Base-by-base conservation (phyloP, 2,329 filamentous ascomycete genomes). In the Fusarium continuum region DNA sequence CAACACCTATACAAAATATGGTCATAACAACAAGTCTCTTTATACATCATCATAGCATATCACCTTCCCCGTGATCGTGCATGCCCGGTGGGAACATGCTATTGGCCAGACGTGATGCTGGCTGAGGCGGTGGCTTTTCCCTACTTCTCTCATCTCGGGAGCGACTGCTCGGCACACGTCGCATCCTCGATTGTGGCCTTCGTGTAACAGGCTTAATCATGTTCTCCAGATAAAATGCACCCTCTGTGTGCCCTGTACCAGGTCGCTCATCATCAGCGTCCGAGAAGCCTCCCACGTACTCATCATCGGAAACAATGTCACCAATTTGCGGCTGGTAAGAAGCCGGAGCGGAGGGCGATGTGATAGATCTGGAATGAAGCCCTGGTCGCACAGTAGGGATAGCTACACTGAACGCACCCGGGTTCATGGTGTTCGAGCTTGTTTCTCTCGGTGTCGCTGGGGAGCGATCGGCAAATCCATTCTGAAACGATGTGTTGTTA, bases 401-500 rank as follows among this genome's bases (percentile, higher is more conserved):
- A 13, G 76, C 73, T 5, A 78, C 70, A 60, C 78, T 82, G 77
- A 89, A 83, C 22, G 85, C 85, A 8, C 81, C 86, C 0, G 87
- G 86, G 50, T 83, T 87, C 86, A 89, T 87, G 4, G 84, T 82
- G 65, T 88, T 88, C 46, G 80, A 78, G 65, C 83, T 86, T 19
- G 82, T 81, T 13, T 87, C 88, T 17, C 88, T 86, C 11, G 84
- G 83, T 74, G 84, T 76, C 11, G 85, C 78, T 5, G 86, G 83
- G 2, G 87, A 83, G 20, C 89, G 83, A 70, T 97, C 94, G 2
- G 88, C 86, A 69, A 97, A 94, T 5, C 92, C 92, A 70, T 93
- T 96, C 68, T 97, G 92, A 75, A 98, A 95, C 3, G 88, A 93
- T 2, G 88, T 85, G 31, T 90, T 89, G 64, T 88, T 94, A 10